Conservation (phyloP, 352 stramenopile genomes). For the Halophytophthora batemanensis region DNA sequence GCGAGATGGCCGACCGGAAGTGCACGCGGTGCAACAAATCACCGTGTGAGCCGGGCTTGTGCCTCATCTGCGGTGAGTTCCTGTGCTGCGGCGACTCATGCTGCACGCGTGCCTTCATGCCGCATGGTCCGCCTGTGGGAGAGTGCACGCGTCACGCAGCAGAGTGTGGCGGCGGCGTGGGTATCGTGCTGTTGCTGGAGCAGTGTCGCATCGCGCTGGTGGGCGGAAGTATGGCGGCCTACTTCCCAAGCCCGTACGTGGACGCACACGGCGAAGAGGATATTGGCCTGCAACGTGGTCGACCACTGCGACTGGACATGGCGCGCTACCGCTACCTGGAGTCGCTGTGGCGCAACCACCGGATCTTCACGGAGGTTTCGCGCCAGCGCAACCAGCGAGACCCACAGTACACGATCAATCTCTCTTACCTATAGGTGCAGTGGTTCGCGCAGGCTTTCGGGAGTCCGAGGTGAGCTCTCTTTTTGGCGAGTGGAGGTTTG, state of each 20-base stretch:
- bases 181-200: slow-evolving; percentile 80
- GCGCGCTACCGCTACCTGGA: slow-evolving; percentile 72
- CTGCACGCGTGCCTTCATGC: slow-evolving; percentile 76
- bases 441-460: background rate
- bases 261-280: slow-evolving; percentile 86
- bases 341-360: slow-evolving; percentile 81
- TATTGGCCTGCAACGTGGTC: slow-evolving; percentile 70
- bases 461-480: too few species aligned
- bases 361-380: slow-evolving; percentile 83
- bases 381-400: slow-evolving; percentile 85
- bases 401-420: slow-evolving; percentile 83
- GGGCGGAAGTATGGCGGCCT: slow-evolving; percentile 80
- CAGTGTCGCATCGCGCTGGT: slow-evolving; percentile 83
- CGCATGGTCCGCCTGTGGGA: slow-evolving; percentile 67
- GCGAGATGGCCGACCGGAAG: slow-evolving; percentile 57
- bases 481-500: too few species aligned
- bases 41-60: slow-evolving; percentile 72
- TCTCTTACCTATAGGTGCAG: slow-evolving; percentile 72
- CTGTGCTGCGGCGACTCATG: slow-evolving; percentile 85
- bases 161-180: slow-evolving; percentile 82
- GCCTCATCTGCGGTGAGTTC: slow-evolving; percentile 81
- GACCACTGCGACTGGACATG: slow-evolving; percentile 73
- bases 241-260: slow-evolving; percentile 86
- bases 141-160: slow-evolving; percentile 84
- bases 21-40: slow-evolving; percentile 67